Conservation (phyloP, 768 basidiomycete species). For the Leccinum subtestaceum region DNA sequence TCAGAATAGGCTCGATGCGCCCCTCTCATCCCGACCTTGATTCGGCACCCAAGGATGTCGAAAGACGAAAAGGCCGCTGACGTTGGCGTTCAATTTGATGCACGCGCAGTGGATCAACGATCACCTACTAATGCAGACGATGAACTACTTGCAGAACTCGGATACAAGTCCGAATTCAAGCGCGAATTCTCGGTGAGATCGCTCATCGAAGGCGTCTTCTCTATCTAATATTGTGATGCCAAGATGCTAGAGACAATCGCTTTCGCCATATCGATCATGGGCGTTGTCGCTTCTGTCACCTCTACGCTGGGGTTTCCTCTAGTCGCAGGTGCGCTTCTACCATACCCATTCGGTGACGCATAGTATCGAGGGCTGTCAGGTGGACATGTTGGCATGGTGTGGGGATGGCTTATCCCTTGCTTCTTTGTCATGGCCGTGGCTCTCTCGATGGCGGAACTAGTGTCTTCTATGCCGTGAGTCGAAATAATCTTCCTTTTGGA, state of each 20-base stretch:
- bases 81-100: constrained; percentile 5
- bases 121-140: constrained; percentile 47
- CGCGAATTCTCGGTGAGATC: constrained; percentile 65
- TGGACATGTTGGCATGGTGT: constrained; percentile 75
- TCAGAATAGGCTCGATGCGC: background rate
- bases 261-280: constrained; percentile 72
- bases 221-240: constrained; percentile 1
- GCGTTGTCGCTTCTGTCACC: constrained; percentile 63
- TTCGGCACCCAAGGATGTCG: constrained; percentile 11
- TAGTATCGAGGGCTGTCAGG: constrained; percentile 35
- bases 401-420: constrained; percentile 72
- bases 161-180: constrained; percentile 70
- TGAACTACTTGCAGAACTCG: constrained; percentile 57
- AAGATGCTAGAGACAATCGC: constrained; percentile 58
- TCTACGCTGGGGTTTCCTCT: constrained; percentile 66
- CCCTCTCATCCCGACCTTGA: background rate
- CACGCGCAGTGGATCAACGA: constrained; percentile 7
- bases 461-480: constrained; percentile 74
- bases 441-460: constrained; percentile 66
- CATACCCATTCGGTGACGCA: background rate
- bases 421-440: constrained; percentile 67
- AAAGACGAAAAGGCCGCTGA: constrained; percentile 21
- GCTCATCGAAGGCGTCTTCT: background rate
- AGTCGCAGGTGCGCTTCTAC: constrained; percentile 43
- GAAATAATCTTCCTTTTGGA: background rate